Base-by-base conservation (phyloP, 257 asterid species). In the Agastache rugosa region DNA sequence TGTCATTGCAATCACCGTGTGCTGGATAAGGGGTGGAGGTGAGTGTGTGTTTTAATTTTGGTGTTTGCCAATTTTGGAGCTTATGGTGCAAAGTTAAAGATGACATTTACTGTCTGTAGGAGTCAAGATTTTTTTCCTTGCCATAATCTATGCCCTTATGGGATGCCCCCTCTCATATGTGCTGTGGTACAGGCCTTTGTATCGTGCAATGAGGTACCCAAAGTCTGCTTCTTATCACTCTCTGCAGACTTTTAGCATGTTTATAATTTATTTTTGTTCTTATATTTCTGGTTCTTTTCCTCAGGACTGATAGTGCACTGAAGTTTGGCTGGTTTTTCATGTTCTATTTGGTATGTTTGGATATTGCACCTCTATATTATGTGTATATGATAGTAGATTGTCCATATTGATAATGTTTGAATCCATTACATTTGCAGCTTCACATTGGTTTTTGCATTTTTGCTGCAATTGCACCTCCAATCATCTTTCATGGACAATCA, bases 391-490 rank as follows among this genome's bases (percentile, higher is more conserved):
- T 22, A 63, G 51, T 69, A 20, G 34, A 41, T 60, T 54, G 53
- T 42, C 69, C 42, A 17, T 64, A 53, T 45, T 75, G 44, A 72
- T 66, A 12, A 67, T 73, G 67, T 44, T 53, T 67, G 76, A 66
- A 62, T 53, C 67, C 51, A 68, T 71, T 70, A 73, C 70, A 63
- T 29, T 51, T 86, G 93, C 96, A 95, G 99, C 72, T 95, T 56
- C 99, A 95, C 73, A 90, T 95, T 67, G 96, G 84, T 23, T 95
- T 95, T 74, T 95, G 99, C 91, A 88, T 95, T 79, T 54, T 92
- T 79, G 99, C 99, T 51, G 97, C 99, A 67, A 91, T 95, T 79
- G 99, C 98, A 27, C 99, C 99, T 71, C 99, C 99, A 72, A 85
- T 95, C 4, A 85, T 92, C 71, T 95, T 92, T 71, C 93, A 83